Evolutionary conservation across 2,329 filamentous ascomycete genomes (phyloP).

Genomic region (Hymenoscyphus occultus): DNA sequence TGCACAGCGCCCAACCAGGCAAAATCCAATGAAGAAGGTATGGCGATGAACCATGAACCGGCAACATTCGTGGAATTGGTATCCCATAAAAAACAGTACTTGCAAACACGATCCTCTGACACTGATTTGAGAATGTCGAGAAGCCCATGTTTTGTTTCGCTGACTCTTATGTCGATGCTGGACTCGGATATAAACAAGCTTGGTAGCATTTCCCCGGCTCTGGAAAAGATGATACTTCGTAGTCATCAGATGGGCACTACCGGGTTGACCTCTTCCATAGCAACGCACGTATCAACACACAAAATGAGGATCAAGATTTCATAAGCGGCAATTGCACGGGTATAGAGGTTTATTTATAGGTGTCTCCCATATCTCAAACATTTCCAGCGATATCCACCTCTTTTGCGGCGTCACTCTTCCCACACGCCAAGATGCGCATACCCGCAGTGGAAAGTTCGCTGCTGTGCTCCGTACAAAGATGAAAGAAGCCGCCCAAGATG

Average conservation of each 20-base stretch:
- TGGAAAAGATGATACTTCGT: neutral
- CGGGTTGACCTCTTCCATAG: neutral
- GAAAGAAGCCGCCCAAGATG: neutral
- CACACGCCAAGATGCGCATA: neutral
- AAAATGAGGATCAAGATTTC: neutral
- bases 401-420: neutral
- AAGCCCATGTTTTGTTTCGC: too few relatives aligned
- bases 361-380: too few relatives aligned
- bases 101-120: too few relatives aligned
- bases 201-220: neutral
- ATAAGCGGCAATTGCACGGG: neutral
- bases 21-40: too few relatives aligned
- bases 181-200: neutral
- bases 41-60: too few relatives aligned
- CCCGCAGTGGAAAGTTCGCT: neutral
- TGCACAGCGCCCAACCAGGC: too few relatives aligned
- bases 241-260: neutral
- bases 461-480: neutral
- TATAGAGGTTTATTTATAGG: too few relatives aligned
- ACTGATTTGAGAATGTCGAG: too few relatives aligned
- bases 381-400: neutral
- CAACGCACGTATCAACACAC: neutral
- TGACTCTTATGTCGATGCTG: neutral
- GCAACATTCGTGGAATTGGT: too few relatives aligned
- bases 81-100: too few relatives aligned